phyloP scores from a whole-genome alignment of 2,329 filamentous ascomycete genomes.

The Reticulascus tulasneorum region DNA sequence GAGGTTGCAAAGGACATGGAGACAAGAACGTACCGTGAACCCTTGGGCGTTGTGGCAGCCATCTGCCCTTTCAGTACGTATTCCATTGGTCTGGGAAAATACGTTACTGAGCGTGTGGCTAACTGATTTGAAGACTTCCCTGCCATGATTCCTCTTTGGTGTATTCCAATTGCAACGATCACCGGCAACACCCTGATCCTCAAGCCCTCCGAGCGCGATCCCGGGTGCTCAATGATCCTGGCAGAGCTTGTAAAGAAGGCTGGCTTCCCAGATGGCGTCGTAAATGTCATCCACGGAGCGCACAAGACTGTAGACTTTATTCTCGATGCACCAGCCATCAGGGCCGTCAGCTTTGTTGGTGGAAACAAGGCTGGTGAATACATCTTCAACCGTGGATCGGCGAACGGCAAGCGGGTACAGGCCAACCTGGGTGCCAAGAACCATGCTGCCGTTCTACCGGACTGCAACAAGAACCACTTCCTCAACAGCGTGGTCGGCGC shows the following conservation, averaged over 20 bases:
- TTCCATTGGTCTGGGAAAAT: neutral
- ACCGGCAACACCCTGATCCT: conserved; percentile 81
- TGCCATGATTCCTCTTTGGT: conserved; percentile 92
- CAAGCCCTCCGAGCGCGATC: conserved; percentile 83
- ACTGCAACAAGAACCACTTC: conserved; percentile 88
- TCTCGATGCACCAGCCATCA: conserved; percentile 78
- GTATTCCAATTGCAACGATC: conserved; percentile 77
- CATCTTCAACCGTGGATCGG: conserved; percentile 73
- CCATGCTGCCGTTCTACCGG: conserved; percentile 77
- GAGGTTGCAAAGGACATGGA: conserved; percentile 91
- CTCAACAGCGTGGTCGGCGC: conserved; percentile 80
- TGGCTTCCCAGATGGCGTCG: conserved; percentile 75
- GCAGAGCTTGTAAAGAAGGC: conserved; percentile 76
- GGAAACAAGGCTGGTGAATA: conserved; percentile 87
- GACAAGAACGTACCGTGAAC: conserved; percentile 77
- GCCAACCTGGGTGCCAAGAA: conserved; percentile 88
- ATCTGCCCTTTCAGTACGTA: conserved; percentile 81
- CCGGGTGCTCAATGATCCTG: conserved; percentile 80
- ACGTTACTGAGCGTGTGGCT: neutral
- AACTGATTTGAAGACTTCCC: conserved; percentile 66
- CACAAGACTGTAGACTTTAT: conserved; percentile 83
- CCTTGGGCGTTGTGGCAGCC: conserved; percentile 74
- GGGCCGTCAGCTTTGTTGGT: conserved; percentile 82
- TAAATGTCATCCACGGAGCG: conserved; percentile 79
- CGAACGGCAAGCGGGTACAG: conserved; percentile 84